Conservation (phyloP, 805 yeast genomes). For the Candida tibetensis region DNA sequence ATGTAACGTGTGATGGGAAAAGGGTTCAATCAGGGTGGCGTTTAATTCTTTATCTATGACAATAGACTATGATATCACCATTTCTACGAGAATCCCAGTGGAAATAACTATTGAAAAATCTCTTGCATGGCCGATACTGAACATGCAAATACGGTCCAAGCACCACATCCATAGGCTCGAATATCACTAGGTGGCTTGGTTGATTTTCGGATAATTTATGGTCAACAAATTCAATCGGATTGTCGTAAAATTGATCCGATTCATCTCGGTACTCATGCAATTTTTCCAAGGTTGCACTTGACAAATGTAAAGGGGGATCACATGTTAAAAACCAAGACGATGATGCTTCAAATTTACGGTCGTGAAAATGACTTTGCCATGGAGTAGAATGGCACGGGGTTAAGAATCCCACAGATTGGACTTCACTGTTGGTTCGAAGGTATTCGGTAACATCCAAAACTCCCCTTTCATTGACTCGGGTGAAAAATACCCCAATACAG, state of each 20-base stretch:
- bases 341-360: constrained; percentile 36
- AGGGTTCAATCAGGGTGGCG: too few species aligned
- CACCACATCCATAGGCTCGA: constrained; percentile 56
- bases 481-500: constrained; percentile 47
- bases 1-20: too few species aligned
- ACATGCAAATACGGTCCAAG: constrained; percentile 40
- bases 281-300: constrained; percentile 15
- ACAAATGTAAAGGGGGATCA: constrained; percentile 74
- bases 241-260: constrained; percentile 75
- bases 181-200: constrained; percentile 71
- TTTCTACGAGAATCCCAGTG: constrained; percentile 84
- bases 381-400: constrained; percentile 99
- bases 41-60: too few species aligned
- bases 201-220: constrained; percentile 45
- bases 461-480: constrained; percentile 81
- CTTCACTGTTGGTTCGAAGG: constrained; percentile 40
- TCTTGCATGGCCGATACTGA: constrained; percentile 43
- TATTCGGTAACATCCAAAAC: constrained; percentile 64
- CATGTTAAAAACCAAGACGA: constrained; percentile 79
- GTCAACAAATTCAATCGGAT: constrained; percentile 59
- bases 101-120: constrained; percentile 73
- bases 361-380: constrained; percentile 80
- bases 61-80: constrained; percentile 75
- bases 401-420: constrained; percentile 67
- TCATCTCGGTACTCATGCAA: constrained; percentile 68